Base-by-base conservation (phyloP, 768 basidiomycete species). In the Psilocybe azurescens region DNA sequence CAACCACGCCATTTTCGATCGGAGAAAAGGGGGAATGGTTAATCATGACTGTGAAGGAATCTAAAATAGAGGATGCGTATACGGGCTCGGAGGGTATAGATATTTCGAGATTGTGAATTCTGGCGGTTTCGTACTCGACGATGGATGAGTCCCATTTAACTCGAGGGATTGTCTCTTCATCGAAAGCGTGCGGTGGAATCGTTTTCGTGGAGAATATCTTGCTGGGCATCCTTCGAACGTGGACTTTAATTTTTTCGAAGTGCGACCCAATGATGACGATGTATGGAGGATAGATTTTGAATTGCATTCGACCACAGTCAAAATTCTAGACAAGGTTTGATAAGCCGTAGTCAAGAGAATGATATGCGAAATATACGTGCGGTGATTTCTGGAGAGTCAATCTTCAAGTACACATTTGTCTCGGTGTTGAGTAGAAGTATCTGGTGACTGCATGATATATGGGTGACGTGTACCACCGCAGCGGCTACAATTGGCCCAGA, bases 351-450 rank as follows among this genome's bases (percentile, higher is more conserved):
- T 28, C n/a, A 29, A 46, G 16, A 20, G n/a, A 28, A 49, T n/a
- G 7, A 24, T 41, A 28, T 14, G 24, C 24, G 24, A 41, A 46
- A 49, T 20, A 20, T 20, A 65, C 69, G n/a, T n/a, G 64, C 64
- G 16, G 58, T 59, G 28, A 66, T 56, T 33, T 29, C 32, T 9
- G 56, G 51, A 9, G 60, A 65, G 24, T 67, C 64, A 44, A 69
- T 58, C 32, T 58, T 53, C 18, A 67, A n/a, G 5, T 47, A 55
- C 9, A 49, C 54, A 20, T 63, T 63, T 1, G 69, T 70, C 16
- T 62, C 47, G 3, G 65, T 64, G 55, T 79, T 75, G 30, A 77
- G 56, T 32, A 79, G 65, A 39, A 77, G 61, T 46, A 80, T 61
- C 48, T 68, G 65, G 61, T 62, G 67, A 61, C 38, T 65, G 58